These are phyloP conservation scores for Beta macrorhiza DNA, from an alignment of 179 eudicot genomes.

Conservation along the genomic window DNA sequence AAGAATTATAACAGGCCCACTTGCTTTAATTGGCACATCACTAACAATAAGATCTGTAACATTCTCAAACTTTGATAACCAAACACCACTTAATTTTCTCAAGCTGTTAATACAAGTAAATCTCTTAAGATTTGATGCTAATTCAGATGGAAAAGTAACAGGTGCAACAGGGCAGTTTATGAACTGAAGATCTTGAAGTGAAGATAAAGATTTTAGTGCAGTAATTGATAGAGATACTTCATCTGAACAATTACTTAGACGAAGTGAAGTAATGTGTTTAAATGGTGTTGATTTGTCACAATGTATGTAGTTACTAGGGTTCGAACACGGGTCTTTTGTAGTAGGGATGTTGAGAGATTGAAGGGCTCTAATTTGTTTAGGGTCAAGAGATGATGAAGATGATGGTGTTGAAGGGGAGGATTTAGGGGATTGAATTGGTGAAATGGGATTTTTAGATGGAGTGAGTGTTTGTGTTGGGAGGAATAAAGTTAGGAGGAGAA, in stretches of 20 bases:
- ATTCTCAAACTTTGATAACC: constrained; percentile 48
- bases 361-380: constrained; percentile 71
- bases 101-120: constrained; percentile 61
- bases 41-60: constrained; percentile 55
- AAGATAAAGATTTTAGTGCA: constrained; percentile 64
- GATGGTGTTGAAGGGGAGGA: constrained; percentile 20
- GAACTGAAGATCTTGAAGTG: constrained; percentile 53
- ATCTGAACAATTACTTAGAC: constrained; percentile 58
- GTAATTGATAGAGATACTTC: constrained; percentile 53
- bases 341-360: constrained; percentile 69
- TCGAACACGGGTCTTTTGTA: constrained; percentile 61
- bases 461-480: constrained; percentile 25
- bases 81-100: constrained; percentile 47
- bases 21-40: constrained; percentile 38
- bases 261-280: constrained; percentile 64
- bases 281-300: constrained; percentile 64
- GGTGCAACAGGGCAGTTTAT: constrained; percentile 56
- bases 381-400: constrained; percentile 61
- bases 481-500: constrained; percentile 20
- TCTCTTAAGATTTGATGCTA: constrained; percentile 45
- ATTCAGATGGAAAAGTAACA: constrained; percentile 45
- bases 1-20: constrained; percentile 54
- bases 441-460: constrained; percentile 8
- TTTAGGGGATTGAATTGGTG: constrained; percentile 23
- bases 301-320: constrained; percentile 39